These are phyloP conservation scores for Trichoderma virens DNA, from an alignment of 495 filamentous ascomycete species.

Conservation along the genomic window DNA sequence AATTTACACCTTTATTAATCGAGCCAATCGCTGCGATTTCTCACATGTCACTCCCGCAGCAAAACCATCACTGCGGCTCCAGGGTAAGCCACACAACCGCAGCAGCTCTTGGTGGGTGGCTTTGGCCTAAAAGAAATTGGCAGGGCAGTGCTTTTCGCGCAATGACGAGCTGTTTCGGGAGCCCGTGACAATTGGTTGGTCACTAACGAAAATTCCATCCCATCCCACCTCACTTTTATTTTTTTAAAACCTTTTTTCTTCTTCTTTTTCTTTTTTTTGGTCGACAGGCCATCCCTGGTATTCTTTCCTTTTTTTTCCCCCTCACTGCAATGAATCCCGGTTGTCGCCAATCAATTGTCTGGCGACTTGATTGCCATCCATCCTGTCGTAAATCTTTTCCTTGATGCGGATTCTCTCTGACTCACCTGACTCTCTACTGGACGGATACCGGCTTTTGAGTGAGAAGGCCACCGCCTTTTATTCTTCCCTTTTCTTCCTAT, in stretches of 20 bases:
- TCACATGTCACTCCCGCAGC: too few relatives aligned
- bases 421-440: background rate
- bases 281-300: background rate
- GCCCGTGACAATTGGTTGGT: slow-evolving; percentile 4
- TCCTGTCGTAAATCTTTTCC: background rate
- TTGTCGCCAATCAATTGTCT: background rate
- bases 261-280: too few relatives aligned
- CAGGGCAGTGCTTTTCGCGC: background rate
- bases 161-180: background rate
- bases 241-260: background rate
- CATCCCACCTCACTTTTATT: background rate
- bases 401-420: background rate
- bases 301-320: background rate
- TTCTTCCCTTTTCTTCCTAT: background rate
- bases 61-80: background rate
- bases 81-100: background rate
- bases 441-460: background rate
- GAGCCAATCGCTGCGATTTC: too few relatives aligned
- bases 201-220: background rate
- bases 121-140: background rate
- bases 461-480: background rate
- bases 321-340: background rate
- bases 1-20: too few relatives aligned
- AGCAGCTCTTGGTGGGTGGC: background rate
- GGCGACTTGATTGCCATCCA: background rate